Evolutionary conservation across 1,284 basidiomycete species (phyloP).

Genomic region (Rhodofomes roseus): DNA sequence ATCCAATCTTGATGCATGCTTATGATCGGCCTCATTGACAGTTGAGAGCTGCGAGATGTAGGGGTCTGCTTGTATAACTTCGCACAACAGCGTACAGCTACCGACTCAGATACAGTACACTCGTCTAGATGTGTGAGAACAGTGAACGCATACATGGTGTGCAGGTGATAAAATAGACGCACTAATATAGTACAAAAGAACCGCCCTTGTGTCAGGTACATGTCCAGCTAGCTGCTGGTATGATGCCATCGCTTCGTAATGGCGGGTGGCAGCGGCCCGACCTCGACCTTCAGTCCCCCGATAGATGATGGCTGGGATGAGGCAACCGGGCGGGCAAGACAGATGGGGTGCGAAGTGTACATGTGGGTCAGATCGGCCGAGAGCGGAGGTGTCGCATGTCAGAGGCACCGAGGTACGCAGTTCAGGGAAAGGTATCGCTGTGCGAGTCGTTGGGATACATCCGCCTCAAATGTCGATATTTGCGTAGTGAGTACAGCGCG

Average conservation of each 20-base stretch:
- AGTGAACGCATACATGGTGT: neutral
- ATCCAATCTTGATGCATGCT: no score
- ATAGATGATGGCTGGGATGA: neutral
- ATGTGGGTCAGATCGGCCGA: neutral
- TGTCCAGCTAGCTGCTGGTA: neutral
- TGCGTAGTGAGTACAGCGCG: constrained; percentile 80
- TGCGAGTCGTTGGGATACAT: constrained; percentile 50
- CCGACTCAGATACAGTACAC: neutral
- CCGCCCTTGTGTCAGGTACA: neutral
- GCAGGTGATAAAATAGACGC: neutral
- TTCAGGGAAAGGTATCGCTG: constrained; percentile 9
- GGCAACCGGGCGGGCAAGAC: neutral
- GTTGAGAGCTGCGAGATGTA: no score
- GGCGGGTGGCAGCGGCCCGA: neutral
- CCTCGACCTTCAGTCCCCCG: neutral
- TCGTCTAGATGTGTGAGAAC: neutral
- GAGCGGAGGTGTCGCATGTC: neutral
- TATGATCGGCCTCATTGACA: no score
- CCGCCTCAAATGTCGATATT: constrained; percentile 80
- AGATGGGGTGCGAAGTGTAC: neutral
- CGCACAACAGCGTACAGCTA: neutral
- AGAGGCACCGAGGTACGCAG: neutral
- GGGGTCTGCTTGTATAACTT: neutral
- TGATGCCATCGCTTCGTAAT: neutral
- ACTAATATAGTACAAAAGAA: neutral